Evolutionary conservation across 805 yeast genomes (phyloP).

Genomic region (Suhomyces pyralidae): DNA sequence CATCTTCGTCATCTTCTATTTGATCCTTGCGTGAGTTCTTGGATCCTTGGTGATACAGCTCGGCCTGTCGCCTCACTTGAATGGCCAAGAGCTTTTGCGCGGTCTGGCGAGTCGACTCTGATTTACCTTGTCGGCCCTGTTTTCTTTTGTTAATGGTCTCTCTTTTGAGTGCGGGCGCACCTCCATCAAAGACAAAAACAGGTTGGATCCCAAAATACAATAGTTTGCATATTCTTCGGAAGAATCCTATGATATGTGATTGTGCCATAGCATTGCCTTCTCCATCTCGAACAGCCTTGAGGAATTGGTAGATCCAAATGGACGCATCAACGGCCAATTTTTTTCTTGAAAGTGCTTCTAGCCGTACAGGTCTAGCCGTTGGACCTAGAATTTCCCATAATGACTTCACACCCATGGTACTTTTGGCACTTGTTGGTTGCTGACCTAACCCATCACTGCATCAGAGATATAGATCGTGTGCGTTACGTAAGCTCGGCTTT

Average conservation of each 20-base stretch:
- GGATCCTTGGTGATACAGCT: not conserved
- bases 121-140: slow-evolving; percentile 70
- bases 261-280: slow-evolving; percentile 74
- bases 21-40: slow-evolving; percentile 1
- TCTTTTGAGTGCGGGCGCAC: slow-evolving; percentile 80
- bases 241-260: slow-evolving; percentile 94
- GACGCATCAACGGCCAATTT: slow-evolving; percentile 95
- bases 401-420: slow-evolving; percentile 90
- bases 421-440: not conserved
- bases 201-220: slow-evolving; percentile 85
- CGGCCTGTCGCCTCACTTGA: slow-evolving; percentile 62
- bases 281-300: slow-evolving; percentile 87
- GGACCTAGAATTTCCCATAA: slow-evolving; percentile 92
- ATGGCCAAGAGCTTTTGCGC: slow-evolving; percentile 80
- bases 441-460: not conserved
- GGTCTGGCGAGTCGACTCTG: slow-evolving; percentile 65
- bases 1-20: slow-evolving; percentile 10
- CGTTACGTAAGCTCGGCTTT: not conserved
- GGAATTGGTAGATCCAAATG: slow-evolving; percentile 95
- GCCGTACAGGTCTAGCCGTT: slow-evolving; percentile 82
- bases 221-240: slow-evolving; percentile 86
- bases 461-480: not conserved
- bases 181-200: slow-evolving; percentile 93
- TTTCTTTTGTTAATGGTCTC: slow-evolving; percentile 72
- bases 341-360: slow-evolving; percentile 78